These are phyloP conservation scores for Leccinum proliferum DNA, from an alignment of 1,284 basidiomycete species.

Conservation along the genomic window DNA sequence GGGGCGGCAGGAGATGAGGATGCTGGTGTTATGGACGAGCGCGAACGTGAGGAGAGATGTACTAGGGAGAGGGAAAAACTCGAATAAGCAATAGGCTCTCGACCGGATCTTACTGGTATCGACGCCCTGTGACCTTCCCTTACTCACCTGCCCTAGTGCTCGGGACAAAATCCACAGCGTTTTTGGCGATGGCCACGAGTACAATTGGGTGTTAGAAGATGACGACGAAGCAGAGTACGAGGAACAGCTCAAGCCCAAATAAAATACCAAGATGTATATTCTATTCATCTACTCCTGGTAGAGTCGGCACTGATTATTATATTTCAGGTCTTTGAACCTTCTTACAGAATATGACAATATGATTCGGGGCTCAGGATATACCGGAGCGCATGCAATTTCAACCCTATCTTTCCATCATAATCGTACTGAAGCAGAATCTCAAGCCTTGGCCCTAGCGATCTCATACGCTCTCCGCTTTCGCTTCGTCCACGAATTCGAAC, in stretches of 20 bases:
- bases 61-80: slow-evolving; percentile 54
- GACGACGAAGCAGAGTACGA: slow-evolving; percentile 65
- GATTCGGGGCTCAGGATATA: slow-evolving; percentile 82
- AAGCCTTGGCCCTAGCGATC: slow-evolving; percentile 76
- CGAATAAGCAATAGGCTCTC: slow-evolving; percentile 58
- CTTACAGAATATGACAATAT: slow-evolving; percentile 96
- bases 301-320: slow-evolving; percentile 7
- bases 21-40: slow-evolving; percentile 62
- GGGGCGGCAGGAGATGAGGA: slow-evolving; percentile 60
- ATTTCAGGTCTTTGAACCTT: slow-evolving; percentile 92
- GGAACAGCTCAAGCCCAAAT: slow-evolving; percentile 62
- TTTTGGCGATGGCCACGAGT: slow-evolving; percentile 38
- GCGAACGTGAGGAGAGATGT: slow-evolving; percentile 67
- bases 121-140: slow-evolving; percentile 37
- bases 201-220: slow-evolving; percentile 87
- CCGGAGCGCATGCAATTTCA: slow-evolving; percentile 96
- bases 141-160: slow-evolving; percentile 49
- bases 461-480: slow-evolving; percentile 78
- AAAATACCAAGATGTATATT: slow-evolving; percentile 84
- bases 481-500: slow-evolving; percentile 28
- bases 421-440: slow-evolving; percentile 61
- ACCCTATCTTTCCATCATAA: slow-evolving; percentile 64
- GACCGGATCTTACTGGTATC: slow-evolving; percentile 80
- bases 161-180: slow-evolving; percentile 98
- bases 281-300: slow-evolving; percentile 4